Evolutionary conservation across 2,329 filamentous ascomycete genomes (phyloP).

Genomic region (Zalaria sp.): DNA sequence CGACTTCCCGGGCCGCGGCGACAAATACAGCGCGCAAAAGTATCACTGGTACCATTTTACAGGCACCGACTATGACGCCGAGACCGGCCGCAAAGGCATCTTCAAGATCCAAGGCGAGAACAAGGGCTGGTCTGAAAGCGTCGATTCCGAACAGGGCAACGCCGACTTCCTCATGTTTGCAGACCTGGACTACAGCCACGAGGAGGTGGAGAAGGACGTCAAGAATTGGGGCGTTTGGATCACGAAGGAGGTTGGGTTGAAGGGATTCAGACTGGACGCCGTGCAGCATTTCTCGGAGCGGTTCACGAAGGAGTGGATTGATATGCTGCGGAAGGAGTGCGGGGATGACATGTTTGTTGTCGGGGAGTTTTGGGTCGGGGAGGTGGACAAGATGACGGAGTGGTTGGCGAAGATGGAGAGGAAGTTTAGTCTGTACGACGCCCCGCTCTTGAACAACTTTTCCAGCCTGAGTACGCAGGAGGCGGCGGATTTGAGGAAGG

Average conservation of each 20-base stretch:
- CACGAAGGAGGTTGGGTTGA: constrained; percentile 41
- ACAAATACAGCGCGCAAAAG: constrained; percentile 44
- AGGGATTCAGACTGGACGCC: constrained; percentile 53
- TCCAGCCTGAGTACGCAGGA: constrained; percentile 27
- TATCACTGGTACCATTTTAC: constrained; percentile 53
- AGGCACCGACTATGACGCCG: constrained; percentile 48
- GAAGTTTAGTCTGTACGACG: constrained; percentile 43
- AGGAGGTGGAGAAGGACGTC: constrained; percentile 48
- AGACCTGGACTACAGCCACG: constrained; percentile 48
- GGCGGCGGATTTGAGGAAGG: constrained; percentile 38
- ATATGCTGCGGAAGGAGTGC: constrained; percentile 32
- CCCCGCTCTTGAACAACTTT: constrained; percentile 56
- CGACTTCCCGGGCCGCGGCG: constrained; percentile 44
- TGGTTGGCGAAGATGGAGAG: constrained; percentile 36
- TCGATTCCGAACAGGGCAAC: constrained; percentile 50
- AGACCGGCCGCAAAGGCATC: constrained; percentile 40
- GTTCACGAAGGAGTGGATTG: constrained; percentile 49
- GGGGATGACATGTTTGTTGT: constrained; percentile 44
- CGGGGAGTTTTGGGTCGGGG: constrained; percentile 53
- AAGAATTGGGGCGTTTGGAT: constrained; percentile 54
- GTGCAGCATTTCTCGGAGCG: constrained; percentile 53
- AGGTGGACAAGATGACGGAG: constrained; percentile 37
- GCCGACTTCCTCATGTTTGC: constrained; percentile 55
- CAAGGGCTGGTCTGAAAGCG: constrained; percentile 46
- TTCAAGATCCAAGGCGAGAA: constrained; percentile 49